A percentile compares a stretch with the other conserved stretches of the same genome.
phyloP scores from a whole-genome alignment of 1,284 basidiomycete genomes.

The Cryptococcus sp. region DNA sequence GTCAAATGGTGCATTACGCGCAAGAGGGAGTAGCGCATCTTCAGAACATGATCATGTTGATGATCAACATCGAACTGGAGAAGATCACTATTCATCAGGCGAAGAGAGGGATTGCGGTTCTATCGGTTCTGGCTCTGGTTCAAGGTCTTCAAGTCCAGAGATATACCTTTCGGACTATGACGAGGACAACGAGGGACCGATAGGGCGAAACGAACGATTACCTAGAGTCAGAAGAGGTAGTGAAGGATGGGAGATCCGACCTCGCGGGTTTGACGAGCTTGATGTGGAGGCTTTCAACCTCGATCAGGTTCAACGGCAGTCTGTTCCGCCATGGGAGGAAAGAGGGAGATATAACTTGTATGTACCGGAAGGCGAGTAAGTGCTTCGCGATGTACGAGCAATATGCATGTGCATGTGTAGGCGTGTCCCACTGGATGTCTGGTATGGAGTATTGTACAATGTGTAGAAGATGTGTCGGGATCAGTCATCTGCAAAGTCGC shows the following conservation, averaged over 20 bases:
- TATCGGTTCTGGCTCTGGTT: constrained; percentile 9
- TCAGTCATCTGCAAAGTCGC: constrained; percentile 27
- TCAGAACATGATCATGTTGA: neutral
- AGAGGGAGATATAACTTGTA: constrained; percentile 36
- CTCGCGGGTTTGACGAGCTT: constrained; percentile 13
- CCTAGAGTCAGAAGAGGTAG: constrained; percentile 38
- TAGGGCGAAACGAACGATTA: constrained; percentile 15
- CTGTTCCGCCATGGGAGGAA: constrained; percentile 29
- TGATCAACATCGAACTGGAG: constrained; percentile 3
- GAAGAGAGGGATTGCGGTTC: constrained; percentile 41
- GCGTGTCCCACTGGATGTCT: neutral
- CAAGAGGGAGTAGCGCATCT: constrained; percentile 18
- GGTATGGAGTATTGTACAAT: neutral
- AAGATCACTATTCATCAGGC: constrained; percentile 58
- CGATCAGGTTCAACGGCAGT: neutral
- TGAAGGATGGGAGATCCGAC: constrained; percentile 42
- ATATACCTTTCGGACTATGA: constrained; percentile 53
- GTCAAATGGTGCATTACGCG: constrained; percentile 56
- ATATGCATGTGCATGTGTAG: neutral
- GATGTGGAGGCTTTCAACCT: neutral
- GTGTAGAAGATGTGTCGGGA: neutral
- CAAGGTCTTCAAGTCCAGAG: constrained; percentile 44
- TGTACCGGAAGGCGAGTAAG: constrained; percentile 18
- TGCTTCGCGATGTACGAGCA: neutral
- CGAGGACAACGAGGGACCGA: constrained; percentile 49